Conservation (phyloP, 2,329 filamentous ascomycete genomes). For the Aspergillus sp. region DNA sequence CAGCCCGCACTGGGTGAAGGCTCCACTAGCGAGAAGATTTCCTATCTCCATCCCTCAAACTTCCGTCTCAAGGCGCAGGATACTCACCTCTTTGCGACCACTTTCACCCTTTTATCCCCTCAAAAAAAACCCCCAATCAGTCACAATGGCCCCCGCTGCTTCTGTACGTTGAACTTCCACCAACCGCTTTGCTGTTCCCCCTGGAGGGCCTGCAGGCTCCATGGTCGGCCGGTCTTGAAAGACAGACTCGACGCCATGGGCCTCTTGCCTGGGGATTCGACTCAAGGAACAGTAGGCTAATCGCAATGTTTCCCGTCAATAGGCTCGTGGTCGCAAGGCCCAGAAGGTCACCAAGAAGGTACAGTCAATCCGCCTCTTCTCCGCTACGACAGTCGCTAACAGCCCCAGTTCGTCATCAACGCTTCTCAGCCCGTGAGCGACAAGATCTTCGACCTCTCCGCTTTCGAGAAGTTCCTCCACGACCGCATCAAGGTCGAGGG, state of each 20-base stretch:
- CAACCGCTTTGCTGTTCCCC: constrained; percentile 93
- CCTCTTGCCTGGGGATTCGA: constrained; percentile 21
- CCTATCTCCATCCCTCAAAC: constrained; percentile 22
- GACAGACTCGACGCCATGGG: not conserved
- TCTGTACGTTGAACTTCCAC: constrained; percentile 69
- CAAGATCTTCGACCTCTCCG: constrained; percentile 99
- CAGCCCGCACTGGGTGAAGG: constrained; percentile 19
- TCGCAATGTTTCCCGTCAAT: constrained; percentile 51
- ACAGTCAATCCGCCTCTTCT: too few species aligned
- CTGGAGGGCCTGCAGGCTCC: constrained; percentile 34
- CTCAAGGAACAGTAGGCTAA: constrained; percentile 90
- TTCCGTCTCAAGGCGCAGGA: constrained; percentile 67
- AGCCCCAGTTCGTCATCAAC: constrained; percentile 86
- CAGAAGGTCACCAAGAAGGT: constrained; percentile 52
- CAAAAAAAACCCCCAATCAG: constrained; percentile 34
- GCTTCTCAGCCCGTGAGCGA: constrained; percentile 96
- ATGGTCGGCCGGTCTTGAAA: constrained; percentile 18
- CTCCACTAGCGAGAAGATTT: constrained; percentile 27
- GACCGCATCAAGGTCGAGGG: constrained; percentile 99
- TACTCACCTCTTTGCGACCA: constrained; percentile 80
- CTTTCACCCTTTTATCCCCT: constrained; percentile 25
- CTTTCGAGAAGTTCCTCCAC: constrained; percentile 99
- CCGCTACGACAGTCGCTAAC: too few species aligned
- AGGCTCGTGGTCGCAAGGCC: constrained; percentile 47
- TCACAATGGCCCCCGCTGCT: constrained; percentile 79